Percentiles rank a stretch among this genome's conserved stretches.
Evolutionary conservation across 352 stramenopile genomes (phyloP).

Genomic region (Phytophthora capsici): DNA sequence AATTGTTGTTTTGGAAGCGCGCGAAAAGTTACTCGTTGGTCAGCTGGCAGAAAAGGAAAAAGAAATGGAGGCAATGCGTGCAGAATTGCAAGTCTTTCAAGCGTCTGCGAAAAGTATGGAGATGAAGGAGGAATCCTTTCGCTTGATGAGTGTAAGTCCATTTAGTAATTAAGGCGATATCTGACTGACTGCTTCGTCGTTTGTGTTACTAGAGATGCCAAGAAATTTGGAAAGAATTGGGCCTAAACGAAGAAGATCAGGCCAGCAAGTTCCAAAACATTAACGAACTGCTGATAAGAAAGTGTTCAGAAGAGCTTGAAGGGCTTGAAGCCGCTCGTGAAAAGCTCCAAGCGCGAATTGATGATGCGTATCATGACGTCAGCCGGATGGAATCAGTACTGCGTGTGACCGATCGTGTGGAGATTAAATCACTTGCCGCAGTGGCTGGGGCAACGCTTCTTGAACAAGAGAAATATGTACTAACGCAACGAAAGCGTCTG

Average conservation of each 20-base stretch:
- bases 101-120: slow-evolving; percentile 48
- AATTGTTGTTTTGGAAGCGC: slow-evolving; percentile 34
- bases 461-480: slow-evolving; percentile 62
- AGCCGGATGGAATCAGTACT: slow-evolving; percentile 57
- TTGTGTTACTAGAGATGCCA: slow-evolving; percentile 56
- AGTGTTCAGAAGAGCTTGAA: slow-evolving; percentile 70
- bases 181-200: neutral
- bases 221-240: slow-evolving; percentile 72
- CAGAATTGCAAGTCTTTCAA: slow-evolving; percentile 42
- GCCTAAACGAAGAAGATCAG: slow-evolving; percentile 57
- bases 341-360: slow-evolving; percentile 55
- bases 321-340: slow-evolving; percentile 52
- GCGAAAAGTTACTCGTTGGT: slow-evolving; percentile 20
- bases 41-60: slow-evolving; percentile 40
- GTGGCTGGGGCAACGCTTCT: slow-evolving; percentile 52
- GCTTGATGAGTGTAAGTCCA: slow-evolving; percentile 58
- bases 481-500: slow-evolving; percentile 35
- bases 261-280: slow-evolving; percentile 68
- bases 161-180: neutral
- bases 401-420: slow-evolving; percentile 39
- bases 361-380: slow-evolving; percentile 43
- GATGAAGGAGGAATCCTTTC: slow-evolving; percentile 67
- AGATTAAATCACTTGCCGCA: slow-evolving; percentile 43
- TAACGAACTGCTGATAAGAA: slow-evolving; percentile 59
- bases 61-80: slow-evolving; percentile 32